These are phyloP conservation scores for Yarrowia porcina DNA, from an alignment of 805 yeast species.

Conservation along the genomic window DNA sequence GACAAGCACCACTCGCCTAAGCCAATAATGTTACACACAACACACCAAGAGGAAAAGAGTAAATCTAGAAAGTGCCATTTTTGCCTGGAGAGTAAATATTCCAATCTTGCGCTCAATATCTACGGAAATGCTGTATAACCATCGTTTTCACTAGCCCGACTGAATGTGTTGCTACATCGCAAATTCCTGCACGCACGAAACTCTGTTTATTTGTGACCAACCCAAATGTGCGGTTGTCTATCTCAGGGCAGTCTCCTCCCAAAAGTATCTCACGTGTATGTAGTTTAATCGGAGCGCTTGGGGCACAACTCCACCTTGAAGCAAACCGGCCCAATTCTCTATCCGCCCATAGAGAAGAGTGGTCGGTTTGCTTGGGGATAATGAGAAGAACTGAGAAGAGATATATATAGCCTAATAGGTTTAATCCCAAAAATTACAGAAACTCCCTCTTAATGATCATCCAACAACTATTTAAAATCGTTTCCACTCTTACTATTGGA, in stretches of 20 bases:
- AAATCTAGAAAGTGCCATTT: not conserved
- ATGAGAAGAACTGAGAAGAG: no score
- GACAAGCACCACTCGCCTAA: constrained; percentile 9
- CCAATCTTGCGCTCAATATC: no score
- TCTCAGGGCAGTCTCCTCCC: constrained; percentile 1
- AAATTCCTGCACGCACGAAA: constrained; percentile 16
- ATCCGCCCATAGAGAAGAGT: no score
- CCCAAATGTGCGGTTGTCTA: not conserved
- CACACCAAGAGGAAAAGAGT: not conserved
- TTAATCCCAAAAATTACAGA: no score
- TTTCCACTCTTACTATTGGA: no score
- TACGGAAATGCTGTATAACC: no score
- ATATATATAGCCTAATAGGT: no score
- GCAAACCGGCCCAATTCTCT: not conserved
- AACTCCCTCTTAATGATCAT: no score
- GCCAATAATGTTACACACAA: not conserved
- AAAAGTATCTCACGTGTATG: not conserved
- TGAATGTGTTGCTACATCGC: constrained; percentile 16
- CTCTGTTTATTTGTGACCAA: not conserved
- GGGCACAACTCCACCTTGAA: not conserved
- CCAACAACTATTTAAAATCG: no score
- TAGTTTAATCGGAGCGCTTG: not conserved
- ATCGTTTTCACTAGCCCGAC: not conserved
- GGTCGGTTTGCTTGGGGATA: no score
- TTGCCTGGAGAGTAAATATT: no score